Percentiles rank a stretch among this genome's conserved stretches.
Evolutionary conservation across 768 basidiomycete genomes (phyloP).

Genomic region (Chlorophyllum brunneum): DNA sequence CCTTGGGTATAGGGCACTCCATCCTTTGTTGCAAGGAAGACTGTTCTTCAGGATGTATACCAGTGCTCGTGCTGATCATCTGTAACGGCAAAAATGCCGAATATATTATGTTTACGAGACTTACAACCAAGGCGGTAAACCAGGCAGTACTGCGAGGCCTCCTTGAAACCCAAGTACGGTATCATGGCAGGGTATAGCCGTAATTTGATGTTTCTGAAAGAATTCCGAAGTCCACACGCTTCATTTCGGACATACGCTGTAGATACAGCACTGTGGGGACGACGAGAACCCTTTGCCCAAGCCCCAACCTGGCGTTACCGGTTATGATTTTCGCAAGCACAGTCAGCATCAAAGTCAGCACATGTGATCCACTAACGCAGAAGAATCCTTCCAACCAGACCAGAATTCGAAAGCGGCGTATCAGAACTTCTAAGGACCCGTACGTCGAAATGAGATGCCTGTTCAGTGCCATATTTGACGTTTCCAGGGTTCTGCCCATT

Average conservation of each 20-base stretch:
- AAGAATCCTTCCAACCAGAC: background rate
- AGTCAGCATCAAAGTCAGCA: slow-evolving; percentile 7
- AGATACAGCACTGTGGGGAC: slow-evolving; percentile 2
- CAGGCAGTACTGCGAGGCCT: too few species aligned
- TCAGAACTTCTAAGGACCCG: slow-evolving; percentile 8
- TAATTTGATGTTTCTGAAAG: too few species aligned
- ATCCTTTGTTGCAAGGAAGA: background rate
- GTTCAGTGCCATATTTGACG: background rate
- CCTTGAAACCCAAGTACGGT: too few species aligned
- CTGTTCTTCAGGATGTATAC: background rate
- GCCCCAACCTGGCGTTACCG: slow-evolving; percentile 5
- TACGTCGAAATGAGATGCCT: background rate
- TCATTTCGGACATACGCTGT: slow-evolving; percentile 2
- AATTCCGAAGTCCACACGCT: too few species aligned
- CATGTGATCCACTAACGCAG: slow-evolving; percentile 5
- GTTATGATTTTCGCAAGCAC: slow-evolving; percentile 8
- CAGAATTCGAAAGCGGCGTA: slow-evolving; percentile 9
- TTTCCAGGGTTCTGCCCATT: background rate
- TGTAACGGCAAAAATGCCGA: too few species aligned
- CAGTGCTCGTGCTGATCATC: too few species aligned
- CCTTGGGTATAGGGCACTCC: slow-evolving; percentile 7
- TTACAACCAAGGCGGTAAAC: too few species aligned
- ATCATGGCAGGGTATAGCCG: too few species aligned
- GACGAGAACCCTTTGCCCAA: slow-evolving; percentile 10
- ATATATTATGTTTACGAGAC: too few species aligned